Evolutionary conservation across 306 rosid species (phyloP), one percentile per base, ranked within the genome.

Genomic region (Styphnolobium japonicum): DNA sequence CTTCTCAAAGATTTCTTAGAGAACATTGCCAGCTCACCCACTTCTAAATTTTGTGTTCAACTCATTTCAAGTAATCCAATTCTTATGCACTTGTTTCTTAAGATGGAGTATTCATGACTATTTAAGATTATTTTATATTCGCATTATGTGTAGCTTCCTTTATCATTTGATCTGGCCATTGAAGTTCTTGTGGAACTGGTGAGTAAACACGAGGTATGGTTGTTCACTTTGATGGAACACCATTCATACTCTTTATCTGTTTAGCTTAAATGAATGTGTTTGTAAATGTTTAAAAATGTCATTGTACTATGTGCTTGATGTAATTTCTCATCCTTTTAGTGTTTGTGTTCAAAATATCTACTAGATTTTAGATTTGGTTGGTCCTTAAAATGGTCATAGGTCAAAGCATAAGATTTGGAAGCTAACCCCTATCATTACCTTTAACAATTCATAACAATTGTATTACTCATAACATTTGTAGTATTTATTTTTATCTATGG

Each of bases 121-220:
- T 45, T 45, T 10, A 22, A 23, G 25, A 84, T 81, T 79, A 39
- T 48, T 33, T 62, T 73, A 57, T 79, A 55, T 81, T 40, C 81
- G 19, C 68, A 33, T 81, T 81, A 6, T 86, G 75, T 60, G 82
- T 81, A 94, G 97, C 96, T 88, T 77, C 66, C 86, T 56, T 82
- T 87, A 67, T 87, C 94, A 55, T 94, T 94, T 89, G 97, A 92
- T 85, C 82, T 92, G 80, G 95, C 98, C 75, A 90, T 92, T 85
- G 97, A 94, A 91, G 98, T 94, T 89, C 97, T 94, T 29, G 82
- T 89, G 66, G 98, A 94, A 68, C 97, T 92, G 68, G 93, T 92
- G 80, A 88, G 91, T 78, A 89, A 92, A 67, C 92, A 94, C 63
- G 98, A 94, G 97, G 98, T 94, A 90, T 87, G 89, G 66, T 63